Percentiles rank a stretch among this genome's conserved stretches.
Evolutionary conservation across 768 basidiomycete genomes (phyloP).

Genomic region (Mycena galericulata): DNA sequence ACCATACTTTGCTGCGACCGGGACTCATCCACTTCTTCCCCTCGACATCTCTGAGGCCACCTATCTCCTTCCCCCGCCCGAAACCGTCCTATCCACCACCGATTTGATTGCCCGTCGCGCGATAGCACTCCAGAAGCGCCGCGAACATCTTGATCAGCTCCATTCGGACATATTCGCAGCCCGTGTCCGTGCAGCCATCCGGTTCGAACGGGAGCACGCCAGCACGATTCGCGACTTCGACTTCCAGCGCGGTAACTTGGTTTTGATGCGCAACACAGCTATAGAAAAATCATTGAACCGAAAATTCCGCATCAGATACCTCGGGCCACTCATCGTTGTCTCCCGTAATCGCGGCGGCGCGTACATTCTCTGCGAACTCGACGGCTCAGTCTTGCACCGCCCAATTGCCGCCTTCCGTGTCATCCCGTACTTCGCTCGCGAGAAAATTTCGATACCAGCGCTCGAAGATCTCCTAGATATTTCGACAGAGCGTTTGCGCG

Average conservation of each 20-base stretch:
- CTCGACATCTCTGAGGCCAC: conserved; percentile 19
- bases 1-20: conserved; percentile 32
- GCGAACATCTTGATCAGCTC: conserved; percentile 22
- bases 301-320: conserved; percentile 45
- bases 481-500: conserved; percentile 3
- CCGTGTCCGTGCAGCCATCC: conserved; percentile 22
- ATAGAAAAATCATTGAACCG: conserved; percentile 42
- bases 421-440: conserved; percentile 38
- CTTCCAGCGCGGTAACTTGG: conserved; percentile 43
- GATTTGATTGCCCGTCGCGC: conserved; percentile 39
- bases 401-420: conserved; percentile 40
- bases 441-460: conserved; percentile 15
- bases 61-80: conserved; percentile 1
- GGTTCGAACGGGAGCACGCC: conserved; percentile 36
- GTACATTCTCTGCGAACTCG: conserved; percentile 36
- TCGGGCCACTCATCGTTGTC: conserved; percentile 50
- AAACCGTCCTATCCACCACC: conserved; percentile 35
- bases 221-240: conserved; percentile 38
- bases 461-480: conserved; percentile 33
- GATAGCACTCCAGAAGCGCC: conserved; percentile 39
- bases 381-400: conserved; percentile 10
- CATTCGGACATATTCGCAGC: conserved; percentile 21
- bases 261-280: too few species aligned
- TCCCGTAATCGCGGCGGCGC: conserved; percentile 40
- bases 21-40: conserved; percentile 37